Base-by-base conservation (phyloP, 805 yeast species). In the Metschnikowia corniflorae region DNA sequence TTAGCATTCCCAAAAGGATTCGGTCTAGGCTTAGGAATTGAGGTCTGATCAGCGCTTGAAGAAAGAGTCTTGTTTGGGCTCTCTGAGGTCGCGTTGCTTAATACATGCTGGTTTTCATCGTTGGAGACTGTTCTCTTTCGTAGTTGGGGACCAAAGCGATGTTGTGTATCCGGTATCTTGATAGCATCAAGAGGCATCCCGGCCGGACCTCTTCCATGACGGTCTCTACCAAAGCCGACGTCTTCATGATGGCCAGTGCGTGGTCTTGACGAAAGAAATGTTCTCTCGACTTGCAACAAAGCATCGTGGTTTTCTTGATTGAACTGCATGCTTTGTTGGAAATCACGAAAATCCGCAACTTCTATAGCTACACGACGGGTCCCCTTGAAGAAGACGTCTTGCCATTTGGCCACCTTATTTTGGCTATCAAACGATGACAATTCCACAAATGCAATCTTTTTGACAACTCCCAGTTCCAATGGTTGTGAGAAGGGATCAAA, bases 1-100 rank as follows among this genome's bases (percentile, higher is more conserved):
- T 78, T 84, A 1, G 95, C 96, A 4, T 74, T 65, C 0, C 95
- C 95, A 64, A 87, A 86, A 5, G 95, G 93, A 54, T 78, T 84
- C 0, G 73, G 44, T 49, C 75, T 80, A 3, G 66, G 60, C 13
- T 33, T 28, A n/a, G n/a, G n/a, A n/a, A n/a, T n/a, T n/a, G n/a
- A n/a, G n/a, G n/a, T n/a, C n/a, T n/a, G n/a, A n/a, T n/a, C n/a
- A n/a, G n/a, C n/a, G n/a, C n/a, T n/a, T n/a, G n/a, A n/a, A n/a
- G n/a, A n/a, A n/a, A n/a, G n/a, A n/a, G n/a, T n/a, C n/a, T n/a
- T n/a, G n/a, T n/a, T n/a, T n/a, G n/a, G n/a, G 3, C 6, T 16
- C 13, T 16, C 9, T 8, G 33, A 8, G n/a, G 23, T 8, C 2
- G 10, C 13, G 8, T 9, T 26, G 7, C 16, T 25, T 7, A 5